Evolutionary conservation across 306 rosid species (phyloP), one percentile per base, ranked within the genome.

Genomic region (Cicer yamashitae): DNA sequence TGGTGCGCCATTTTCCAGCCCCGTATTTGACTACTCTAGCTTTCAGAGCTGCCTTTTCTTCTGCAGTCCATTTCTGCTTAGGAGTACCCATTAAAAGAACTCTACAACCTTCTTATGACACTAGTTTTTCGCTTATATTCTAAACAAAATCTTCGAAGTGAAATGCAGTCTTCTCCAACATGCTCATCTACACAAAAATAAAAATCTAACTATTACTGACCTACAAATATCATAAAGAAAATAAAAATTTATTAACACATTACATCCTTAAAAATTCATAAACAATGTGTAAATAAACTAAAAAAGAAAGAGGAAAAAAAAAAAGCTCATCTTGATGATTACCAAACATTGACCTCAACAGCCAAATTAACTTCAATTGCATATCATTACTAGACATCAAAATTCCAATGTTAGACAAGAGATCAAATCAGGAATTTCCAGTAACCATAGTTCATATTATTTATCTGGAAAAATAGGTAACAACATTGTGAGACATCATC

Each of bases 1-100:
- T 93, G 7, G 97, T 88, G 70, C 98, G 98, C 98, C 98, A 93
- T 82, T 93, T 93, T 15, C 98, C 98, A 4, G 98, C 94, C 59
- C 98, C 98, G 22, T 93, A 97, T 83, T 93, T 93, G 61, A 84
- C 67, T 77, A 93, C 98, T 76, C 98, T 97, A 59, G 97, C 96
- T 87, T 93, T 93, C 80, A 93, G 85, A 2, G 98, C 97, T 0
- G 97, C 96, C 84, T 93, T 96, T 87, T 93, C 98, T 91, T 93
- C 97, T 1, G 90, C 81, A 51, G 97, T 93, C 98, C 98, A 93
- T 82, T 93, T 93, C 86, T 91, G 98, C 86, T 93, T 93, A 44
- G 98, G 98, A 67, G 97, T 97, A 81, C 98, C 98, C 98, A 93
- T 93, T 77, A 79, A 71, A 82, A 39, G 61, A 83, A 81, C 50